Percentiles rank a stretch among this genome's conserved stretches.
These are phyloP conservation scores for Floccularia luteovirens DNA, from an alignment of 768 basidiomycete genomes.

Conservation along the genomic window DNA sequence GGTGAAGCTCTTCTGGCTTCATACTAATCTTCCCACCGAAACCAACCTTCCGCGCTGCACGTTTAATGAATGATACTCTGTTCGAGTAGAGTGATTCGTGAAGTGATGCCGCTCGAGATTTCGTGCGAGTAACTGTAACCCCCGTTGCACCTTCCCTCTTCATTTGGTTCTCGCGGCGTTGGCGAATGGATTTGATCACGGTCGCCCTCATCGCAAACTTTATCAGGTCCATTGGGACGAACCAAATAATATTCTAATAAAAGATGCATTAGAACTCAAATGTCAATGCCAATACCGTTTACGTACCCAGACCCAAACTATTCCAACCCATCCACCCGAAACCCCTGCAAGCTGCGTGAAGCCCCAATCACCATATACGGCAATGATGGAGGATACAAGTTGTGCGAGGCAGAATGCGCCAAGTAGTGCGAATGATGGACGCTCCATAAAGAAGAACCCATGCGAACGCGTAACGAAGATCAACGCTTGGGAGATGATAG, in stretches of 20 bases:
- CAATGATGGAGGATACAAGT: constrained; percentile 93
- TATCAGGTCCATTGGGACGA: constrained; percentile 90
- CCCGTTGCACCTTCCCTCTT: constrained; percentile 33
- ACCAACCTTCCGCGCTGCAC: constrained; percentile 80
- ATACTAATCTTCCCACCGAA: constrained; percentile 75
- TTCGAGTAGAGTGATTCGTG: constrained; percentile 94
- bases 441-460: constrained; percentile 95
- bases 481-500: constrained; percentile 96
- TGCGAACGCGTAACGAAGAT: constrained; percentile 96
- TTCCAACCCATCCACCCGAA: constrained; percentile 95
- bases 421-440: constrained; percentile 89
- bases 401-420: constrained; percentile 90
- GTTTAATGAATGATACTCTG: constrained; percentile 87
- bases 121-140: constrained; percentile 75
- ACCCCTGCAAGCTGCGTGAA: constrained; percentile 79
- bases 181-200: constrained; percentile 77
- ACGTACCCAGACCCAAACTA: constrained; percentile 93
- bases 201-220: constrained; percentile 97
- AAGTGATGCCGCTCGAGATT: constrained; percentile 85
- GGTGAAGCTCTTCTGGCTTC: constrained; percentile 75
- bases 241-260: constrained; percentile 87
- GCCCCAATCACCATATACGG: constrained; percentile 89
- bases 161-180: constrained; percentile 44
- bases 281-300: background rate
- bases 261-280: background rate